Evolutionary conservation across 495 filamentous ascomycete species (phyloP), one percentile per base, ranked within the genome.

Genomic region (Xylaria bambusicola): DNA sequence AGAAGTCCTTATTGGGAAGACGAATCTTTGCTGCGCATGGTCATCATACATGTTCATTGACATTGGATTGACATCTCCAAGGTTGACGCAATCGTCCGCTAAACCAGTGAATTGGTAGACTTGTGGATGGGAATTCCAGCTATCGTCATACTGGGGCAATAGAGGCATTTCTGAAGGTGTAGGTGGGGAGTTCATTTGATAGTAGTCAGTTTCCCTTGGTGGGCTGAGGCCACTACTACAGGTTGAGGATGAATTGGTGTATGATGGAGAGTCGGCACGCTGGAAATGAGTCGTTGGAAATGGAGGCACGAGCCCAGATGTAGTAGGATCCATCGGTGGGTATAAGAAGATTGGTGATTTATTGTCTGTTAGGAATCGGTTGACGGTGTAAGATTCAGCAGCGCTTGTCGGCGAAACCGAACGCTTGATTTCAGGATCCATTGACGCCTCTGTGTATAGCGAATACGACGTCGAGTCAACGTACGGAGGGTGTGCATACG

Each of bases 191-290:
- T 65, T 57, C 35, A 68, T 61, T 55, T 71, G 66, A 58, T 66
- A 72, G 31, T 68, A 70, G 44, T 77, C 75, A 33, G 64, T 64
- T 12, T 78, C 76, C 2, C 72, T 55, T 0, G 60, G 73, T 8
- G 75, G 76, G 26, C 75, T 78, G 26, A 65, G 63, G 18, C 58
- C 61, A 48, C 67, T 72, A 46, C 72, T 71, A n/a, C 67, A 70
- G 0, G 75, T 71, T 17, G 72, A 71, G 2, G 74, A 71, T 40
- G 67, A 65, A 21, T 76, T 74, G 68, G 51, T 71, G 58, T 65
- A 76, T 63, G 65, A 74, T 56, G 61, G 65, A 13, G 63, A 68
- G 64, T 57, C 70, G 60, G 49, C 51, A 42, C 61, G 71, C 60
- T 42, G 70, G 60, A 46, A 65, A 35, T 55, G 61, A 53, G 54